These are phyloP conservation scores for Macadamia integrifolia DNA, from an alignment of 164 flowering plant species.

Conservation along the genomic window DNA sequence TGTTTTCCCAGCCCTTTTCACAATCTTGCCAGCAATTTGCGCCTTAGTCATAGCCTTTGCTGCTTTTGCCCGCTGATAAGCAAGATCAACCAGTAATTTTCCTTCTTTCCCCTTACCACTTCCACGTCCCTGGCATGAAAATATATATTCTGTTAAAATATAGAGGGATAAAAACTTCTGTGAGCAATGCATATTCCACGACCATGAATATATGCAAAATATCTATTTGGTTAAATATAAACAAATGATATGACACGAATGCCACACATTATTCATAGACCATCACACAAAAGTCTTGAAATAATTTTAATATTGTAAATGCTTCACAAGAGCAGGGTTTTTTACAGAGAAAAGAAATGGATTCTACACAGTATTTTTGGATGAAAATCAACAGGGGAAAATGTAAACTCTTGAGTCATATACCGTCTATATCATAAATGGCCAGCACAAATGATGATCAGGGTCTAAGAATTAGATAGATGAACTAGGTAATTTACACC, in stretches of 20 bases:
- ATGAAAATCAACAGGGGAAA: not conserved
- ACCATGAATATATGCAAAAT: no score
- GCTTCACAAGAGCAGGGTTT: not conserved
- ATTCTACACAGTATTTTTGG: not conserved
- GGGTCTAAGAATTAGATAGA: no score
- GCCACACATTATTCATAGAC: no score
- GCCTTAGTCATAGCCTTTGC: constrained; percentile 70
- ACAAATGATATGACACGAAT: no score
- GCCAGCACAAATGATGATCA: no score
- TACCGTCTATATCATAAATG: no score
- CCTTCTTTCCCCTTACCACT: constrained; percentile 48
- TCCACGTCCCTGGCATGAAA: constrained; percentile 34
- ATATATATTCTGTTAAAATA: no score
- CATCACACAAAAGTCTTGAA: not conserved
- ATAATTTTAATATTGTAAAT: not conserved
- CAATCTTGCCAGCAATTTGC: constrained; percentile 53
- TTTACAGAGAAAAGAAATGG: not conserved
- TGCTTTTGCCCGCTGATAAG: constrained; percentile 75
- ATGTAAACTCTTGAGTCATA: not conserved
- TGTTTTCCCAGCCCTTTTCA: constrained; percentile 29
- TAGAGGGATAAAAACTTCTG: no score
- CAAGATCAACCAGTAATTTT: constrained; percentile 67
- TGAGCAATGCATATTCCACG: no score
- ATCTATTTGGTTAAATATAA: no score
- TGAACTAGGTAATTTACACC: no score